phyloP scores from a whole-genome alignment of 1,284 basidiomycete species.

The Hemileia vastatrix region DNA sequence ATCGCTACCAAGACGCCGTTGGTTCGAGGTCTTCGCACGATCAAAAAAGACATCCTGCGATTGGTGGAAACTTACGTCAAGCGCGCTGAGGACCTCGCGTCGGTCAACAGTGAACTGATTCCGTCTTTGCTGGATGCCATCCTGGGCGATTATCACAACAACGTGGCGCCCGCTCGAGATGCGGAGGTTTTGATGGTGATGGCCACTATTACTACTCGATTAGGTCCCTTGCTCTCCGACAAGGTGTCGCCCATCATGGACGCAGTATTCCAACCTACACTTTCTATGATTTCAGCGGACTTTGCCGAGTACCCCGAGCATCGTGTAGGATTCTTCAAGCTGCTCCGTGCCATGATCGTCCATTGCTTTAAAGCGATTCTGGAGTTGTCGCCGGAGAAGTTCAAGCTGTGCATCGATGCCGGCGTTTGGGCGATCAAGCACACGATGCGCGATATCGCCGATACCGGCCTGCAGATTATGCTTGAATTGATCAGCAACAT shows the following conservation, averaged over 20 bases:
- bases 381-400: slow-evolving; percentile 72
- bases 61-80: slow-evolving; percentile 91
- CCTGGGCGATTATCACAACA: slow-evolving; percentile 86
- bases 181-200: slow-evolving; percentile 97
- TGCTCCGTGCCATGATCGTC: slow-evolving; percentile 82
- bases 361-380: slow-evolving; percentile 79
- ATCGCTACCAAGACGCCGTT: slow-evolving; percentile 96
- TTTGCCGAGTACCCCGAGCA: slow-evolving; percentile 96
- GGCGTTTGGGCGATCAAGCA: slow-evolving; percentile 99
- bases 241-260: slow-evolving; percentile 91
- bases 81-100: slow-evolving; percentile 89
- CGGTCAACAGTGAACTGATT: slow-evolving; percentile 82
- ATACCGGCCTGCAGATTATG: slow-evolving; percentile 88
- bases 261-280: slow-evolving; percentile 91
- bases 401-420: slow-evolving; percentile 96
- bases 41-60: slow-evolving; percentile 97
- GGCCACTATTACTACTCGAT: slow-evolving; percentile 82
- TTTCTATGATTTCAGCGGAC: slow-evolving; percentile 99
- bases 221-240: slow-evolving; percentile 75
- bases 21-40: slow-evolving; percentile 83
- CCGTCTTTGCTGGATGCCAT: slow-evolving; percentile 93
- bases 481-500: slow-evolving; percentile 95
- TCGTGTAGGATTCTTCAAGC: slow-evolving; percentile 91
- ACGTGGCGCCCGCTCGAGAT: slow-evolving; percentile 84
- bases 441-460: slow-evolving; percentile 97